Base-by-base conservation (phyloP, 345 rosid genomes). In the Mercurialis annua region DNA sequence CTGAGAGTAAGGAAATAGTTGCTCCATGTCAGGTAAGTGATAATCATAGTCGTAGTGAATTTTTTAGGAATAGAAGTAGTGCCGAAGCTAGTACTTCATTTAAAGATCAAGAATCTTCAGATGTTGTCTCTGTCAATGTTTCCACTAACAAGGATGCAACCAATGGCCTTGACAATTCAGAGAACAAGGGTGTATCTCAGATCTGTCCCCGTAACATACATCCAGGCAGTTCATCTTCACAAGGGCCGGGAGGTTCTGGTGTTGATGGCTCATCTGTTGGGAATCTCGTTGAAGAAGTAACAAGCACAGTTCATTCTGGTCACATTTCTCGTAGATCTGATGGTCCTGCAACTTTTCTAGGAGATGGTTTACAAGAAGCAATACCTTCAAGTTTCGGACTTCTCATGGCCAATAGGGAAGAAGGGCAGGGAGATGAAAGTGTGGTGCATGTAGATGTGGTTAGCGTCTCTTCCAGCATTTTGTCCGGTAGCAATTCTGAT, bases 391-490 rank as follows among this genome's bases (percentile, higher is more conserved):
- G 80, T 69, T 74, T 81, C 70, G 85, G 85, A 79, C 69, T 80
- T 75, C 80, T 73, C 24, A 49, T 80, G 68, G 78, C 83, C 48
- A 65, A 72, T 78, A 73, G 86, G 71, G 94, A 81, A 65, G 76
- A 51, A 16, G 68, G 59, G 21, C 71, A 10, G 65, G 71, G 54
- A 75, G 81, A 77, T 71, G 81, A 80, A 68, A 73, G 78, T 64
- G 59, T 81, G 49, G 78, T 80, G 44, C 89, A 84, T 40, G 80
- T 80, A 70, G 89, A 81, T 65, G 80, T 81, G 31, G 81, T 88
- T 53, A 80, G 86, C 61, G 77, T 84, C 65, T 81, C 90, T 40
- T 83, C 93, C 59, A 67, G 76, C 74, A 69, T 63, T 56, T 68
- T 77, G 53, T 78, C 90, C 44, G 59, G 70, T 48, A 59, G 68